Conservation (phyloP, 345 rosid species). For the Boechera retrofracta region DNA sequence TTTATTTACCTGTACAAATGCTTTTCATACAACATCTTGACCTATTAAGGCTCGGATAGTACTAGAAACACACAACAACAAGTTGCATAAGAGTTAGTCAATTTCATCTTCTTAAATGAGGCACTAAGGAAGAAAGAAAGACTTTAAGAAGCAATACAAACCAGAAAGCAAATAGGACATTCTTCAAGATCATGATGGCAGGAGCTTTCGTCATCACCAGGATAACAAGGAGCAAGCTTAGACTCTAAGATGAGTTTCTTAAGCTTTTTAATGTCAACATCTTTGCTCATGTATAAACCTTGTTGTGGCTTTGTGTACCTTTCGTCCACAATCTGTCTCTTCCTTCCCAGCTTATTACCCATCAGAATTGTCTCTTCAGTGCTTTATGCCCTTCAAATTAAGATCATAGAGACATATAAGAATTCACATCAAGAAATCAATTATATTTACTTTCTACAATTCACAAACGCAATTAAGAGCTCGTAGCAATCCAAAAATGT, state of each 20-base stretch:
- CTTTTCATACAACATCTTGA: conserved; percentile 93
- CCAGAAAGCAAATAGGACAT: conserved; percentile 95
- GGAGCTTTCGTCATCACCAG: conserved; percentile 75
- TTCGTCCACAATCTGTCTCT: conserved; percentile 83
- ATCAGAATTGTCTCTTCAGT: conserved; percentile 38
- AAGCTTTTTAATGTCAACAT: conserved; percentile 88
- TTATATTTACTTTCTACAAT: background rate
- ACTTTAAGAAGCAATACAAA: conserved; percentile 44
- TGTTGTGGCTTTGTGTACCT: conserved; percentile 74
- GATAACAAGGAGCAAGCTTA: conserved; percentile 96
- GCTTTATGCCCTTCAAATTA: background rate
- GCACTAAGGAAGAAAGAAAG: background rate
- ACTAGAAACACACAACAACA: conserved; percentile 50
- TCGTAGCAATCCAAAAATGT: background rate
- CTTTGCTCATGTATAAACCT: conserved; percentile 72
- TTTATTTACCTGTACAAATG: conserved; percentile 76
- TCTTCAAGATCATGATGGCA: conserved; percentile 71
- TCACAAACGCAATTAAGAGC: background rate
- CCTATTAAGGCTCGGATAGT: conserved; percentile 89
- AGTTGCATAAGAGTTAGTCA: background rate
- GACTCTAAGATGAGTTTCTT: conserved; percentile 90
- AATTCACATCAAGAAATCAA: background rate
- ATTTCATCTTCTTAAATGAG: background rate
- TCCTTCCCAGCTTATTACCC: conserved; percentile 92
- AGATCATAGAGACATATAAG: background rate